Evolutionary conservation across 2,329 filamentous ascomycete species (phyloP).

Genomic region (Fusarium torreyae): DNA sequence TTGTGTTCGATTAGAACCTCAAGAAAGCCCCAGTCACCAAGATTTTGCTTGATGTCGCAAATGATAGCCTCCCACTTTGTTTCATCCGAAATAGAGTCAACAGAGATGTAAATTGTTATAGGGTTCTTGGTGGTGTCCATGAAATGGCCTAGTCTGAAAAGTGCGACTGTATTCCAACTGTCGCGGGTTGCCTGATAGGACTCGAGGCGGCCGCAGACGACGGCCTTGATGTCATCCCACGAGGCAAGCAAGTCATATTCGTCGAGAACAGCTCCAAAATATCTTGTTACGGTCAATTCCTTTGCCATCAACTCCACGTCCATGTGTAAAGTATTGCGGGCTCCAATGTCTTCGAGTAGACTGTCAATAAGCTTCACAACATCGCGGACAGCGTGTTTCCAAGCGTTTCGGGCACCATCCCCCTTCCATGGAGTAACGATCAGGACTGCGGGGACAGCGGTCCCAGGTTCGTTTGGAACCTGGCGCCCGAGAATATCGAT

Average conservation of each 20-base stretch:
- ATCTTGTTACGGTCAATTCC: not conserved
- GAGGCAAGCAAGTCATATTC: fast-evolving
- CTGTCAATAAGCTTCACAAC: not conserved
- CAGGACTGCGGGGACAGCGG: not conserved
- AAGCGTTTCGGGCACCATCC: not conserved
- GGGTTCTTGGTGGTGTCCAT: not conserved
- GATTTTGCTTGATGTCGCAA: not conserved
- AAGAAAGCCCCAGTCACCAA: not conserved
- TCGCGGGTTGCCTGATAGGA: not conserved
- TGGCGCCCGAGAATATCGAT: not conserved
- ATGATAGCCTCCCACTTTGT: not conserved
- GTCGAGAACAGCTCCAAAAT: not conserved
- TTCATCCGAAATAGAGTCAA: slow-evolving; percentile 1
- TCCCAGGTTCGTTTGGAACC: not conserved
- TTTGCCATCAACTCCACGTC: not conserved
- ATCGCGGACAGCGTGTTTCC: not conserved
- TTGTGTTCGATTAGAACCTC: slow-evolving; percentile 13
- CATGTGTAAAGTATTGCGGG: not conserved
- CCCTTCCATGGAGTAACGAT: not conserved
- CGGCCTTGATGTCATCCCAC: not conserved
- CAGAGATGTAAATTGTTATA: slow-evolving; percentile 1
- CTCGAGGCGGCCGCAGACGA: not conserved
- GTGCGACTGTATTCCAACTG: not conserved
- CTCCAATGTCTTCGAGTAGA: not conserved
- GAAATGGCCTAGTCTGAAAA: not conserved